Base-by-base conservation (phyloP, 305 asterid genomes). In the Ilex paraguariensis region DNA sequence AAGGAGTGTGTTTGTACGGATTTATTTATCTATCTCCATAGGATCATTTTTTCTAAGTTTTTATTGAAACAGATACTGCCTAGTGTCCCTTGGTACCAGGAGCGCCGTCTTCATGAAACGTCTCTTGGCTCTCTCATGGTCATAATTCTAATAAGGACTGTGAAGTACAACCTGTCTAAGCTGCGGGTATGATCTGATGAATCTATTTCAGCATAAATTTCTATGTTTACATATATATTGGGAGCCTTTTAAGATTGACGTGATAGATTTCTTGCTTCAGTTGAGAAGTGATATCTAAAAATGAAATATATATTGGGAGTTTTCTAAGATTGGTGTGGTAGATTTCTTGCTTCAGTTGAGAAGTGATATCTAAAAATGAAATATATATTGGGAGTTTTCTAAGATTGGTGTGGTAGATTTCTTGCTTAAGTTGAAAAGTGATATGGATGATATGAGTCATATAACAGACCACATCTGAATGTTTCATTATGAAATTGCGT, bases 111-210 rank as follows among this genome's bases (percentile, higher is more conserved):
- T 62, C 85, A 81, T 82, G 95, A 90, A 79, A 90, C 87, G 64
- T 87, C 97, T 63, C 91, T 93, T 58, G 99, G 99, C 66, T 93
- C 99, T 67, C 97, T 93, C 57, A 84, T 93, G 91, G 87, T 93
- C 77, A 83, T 93, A 72, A 81, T 90, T 69, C 75, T 93, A 65
- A 90, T 91, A 40, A 86, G 96, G 78, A 93, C 92, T 0, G 94
- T 93, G 79, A 90, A 90, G 66, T 93, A 84, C 78, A 93, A 93
- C 68, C 92, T 93, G 66, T 93, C 95, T 70, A 90, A 86, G 78
- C 83, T 88, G 57, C 81, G 87, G 91, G 98, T 91, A 81, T 67
- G 89, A 70, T 68, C 56, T 64, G 15, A 64, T 15, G 80, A 79
- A 61, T 56, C 65, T 61, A 55, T 71, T 81, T 36, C 52, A 14